phyloP scores from a whole-genome alignment of 768 basidiomycete species.

The Holtermanniella nyarrowii region DNA sequence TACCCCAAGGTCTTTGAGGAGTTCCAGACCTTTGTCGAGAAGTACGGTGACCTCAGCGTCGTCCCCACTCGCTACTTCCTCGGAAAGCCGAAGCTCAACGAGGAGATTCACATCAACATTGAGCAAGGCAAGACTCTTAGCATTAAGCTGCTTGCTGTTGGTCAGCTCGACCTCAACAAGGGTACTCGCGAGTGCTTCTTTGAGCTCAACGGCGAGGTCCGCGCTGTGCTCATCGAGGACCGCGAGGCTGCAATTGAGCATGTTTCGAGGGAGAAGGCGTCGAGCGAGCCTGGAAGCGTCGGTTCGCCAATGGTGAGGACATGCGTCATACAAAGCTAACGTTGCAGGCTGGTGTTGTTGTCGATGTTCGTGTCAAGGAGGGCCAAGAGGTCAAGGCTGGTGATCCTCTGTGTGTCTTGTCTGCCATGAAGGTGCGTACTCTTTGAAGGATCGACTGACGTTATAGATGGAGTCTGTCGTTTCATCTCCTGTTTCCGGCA shows the following conservation, averaged over 20 bases:
- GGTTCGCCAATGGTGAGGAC: constrained; percentile 78
- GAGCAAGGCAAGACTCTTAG: constrained; percentile 80
- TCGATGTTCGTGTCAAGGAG: constrained; percentile 96
- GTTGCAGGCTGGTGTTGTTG: constrained; percentile 63
- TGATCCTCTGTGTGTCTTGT: constrained; percentile 87
- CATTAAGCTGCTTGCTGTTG: constrained; percentile 88
- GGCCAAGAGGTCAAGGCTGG: constrained; percentile 97
- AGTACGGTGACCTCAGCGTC: constrained; percentile 85
- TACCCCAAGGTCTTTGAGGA: constrained; percentile 99
- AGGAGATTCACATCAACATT: constrained; percentile 94
- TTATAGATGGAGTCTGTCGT: constrained; percentile 92
- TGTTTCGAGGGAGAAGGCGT: constrained; percentile 86
- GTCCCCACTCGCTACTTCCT: constrained; percentile 96
- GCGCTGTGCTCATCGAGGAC: constrained; percentile 91
- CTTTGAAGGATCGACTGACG: constrained; percentile 10
- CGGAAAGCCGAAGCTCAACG: constrained; percentile 76
- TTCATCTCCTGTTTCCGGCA: constrained; percentile 90
- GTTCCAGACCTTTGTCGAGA: constrained; percentile 86
- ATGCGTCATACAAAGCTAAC: neutral
- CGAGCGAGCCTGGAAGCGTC: constrained; percentile 86
- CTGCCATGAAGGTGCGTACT: constrained; percentile 81
- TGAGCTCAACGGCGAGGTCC: constrained; percentile 93
- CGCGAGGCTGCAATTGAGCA: constrained; percentile 95
- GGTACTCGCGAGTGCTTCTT: constrained; percentile 97
- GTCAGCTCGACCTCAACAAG: constrained; percentile 80